Evolutionary conservation across 345 rosid species (phyloP), one percentile per base, ranked within the genome.

Genomic region (Cardamine resedifolia): DNA sequence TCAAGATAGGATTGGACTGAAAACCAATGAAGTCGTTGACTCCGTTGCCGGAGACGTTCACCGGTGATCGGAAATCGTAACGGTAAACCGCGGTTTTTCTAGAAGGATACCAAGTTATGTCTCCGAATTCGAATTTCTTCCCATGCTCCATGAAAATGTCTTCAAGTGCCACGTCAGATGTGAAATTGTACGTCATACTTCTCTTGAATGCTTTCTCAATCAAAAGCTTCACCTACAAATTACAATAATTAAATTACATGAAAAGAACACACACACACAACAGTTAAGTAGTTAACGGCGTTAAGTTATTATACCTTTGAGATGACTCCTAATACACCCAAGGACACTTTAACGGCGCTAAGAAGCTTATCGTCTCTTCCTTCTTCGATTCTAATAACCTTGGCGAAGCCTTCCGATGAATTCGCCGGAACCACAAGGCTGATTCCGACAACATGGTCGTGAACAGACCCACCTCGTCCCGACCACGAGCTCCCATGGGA

Each of bases 401-500:
- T 89, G 0, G 97, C 96, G 61, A 52, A 91, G 7, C 96, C 89
- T 68, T 91, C 84, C 0, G 86, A 81, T 16, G 73, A 68, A 14
- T 16, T 38, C 3, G 88, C 86, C 0, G 97, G 95, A 58, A 91
- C 84, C 7, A 90, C 66, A 24, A 94, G 84, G 65, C 76, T 83
- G 11, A 94, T 58, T 7, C 91, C 95, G 34, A 85, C 78, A 15
- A 94, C 96, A 70, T 91, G 92, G 58, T 94, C 98, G 34, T 91
- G 97, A 59, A 85, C 92, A 1, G 96, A 88, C n/a, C 96, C 98
- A 10, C 98, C 98, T 68, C 81, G 83, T 20, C 96, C 97, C 76
- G 86, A 86, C 97, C 97, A 94, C 0, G 98, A 91, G 74, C 98
- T 94, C 3, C 98, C 98, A n/a, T 94, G 98, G 0, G 98, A 83